Percentiles rank a stretch among this genome's conserved stretches.
phyloP scores from a whole-genome alignment of 164 flowering plant species.

The Tetrastigma voinierianum region DNA sequence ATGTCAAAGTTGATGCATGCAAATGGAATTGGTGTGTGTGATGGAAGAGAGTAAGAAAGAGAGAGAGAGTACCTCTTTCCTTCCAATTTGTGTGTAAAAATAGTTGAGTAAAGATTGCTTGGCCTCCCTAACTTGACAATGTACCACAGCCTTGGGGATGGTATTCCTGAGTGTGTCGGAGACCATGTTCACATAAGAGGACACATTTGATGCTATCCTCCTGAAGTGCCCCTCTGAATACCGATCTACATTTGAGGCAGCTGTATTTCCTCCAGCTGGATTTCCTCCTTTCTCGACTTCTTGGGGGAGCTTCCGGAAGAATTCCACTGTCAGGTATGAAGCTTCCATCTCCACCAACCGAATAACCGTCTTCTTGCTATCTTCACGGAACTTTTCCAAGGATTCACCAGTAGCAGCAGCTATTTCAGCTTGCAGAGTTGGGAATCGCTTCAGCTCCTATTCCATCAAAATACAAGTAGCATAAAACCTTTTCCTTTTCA shows the following conservation, averaged over 20 bases:
- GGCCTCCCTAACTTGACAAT: slow-evolving; percentile 73
- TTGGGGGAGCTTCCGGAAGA: slow-evolving; percentile 71
- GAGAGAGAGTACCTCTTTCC: slow-evolving; percentile 56
- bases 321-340: slow-evolving; percentile 63
- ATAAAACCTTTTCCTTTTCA: not conserved
- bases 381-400: slow-evolving; percentile 61
- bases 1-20: no score
- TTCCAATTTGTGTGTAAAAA: slow-evolving; percentile 67
- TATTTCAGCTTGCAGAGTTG: slow-evolving; percentile 52
- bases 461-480: not conserved
- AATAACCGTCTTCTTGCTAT: slow-evolving; percentile 51
- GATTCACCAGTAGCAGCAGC: slow-evolving; percentile 51
- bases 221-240: slow-evolving; percentile 62
- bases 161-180: slow-evolving; percentile 57
- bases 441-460: slow-evolving; percentile 62
- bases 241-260: slow-evolving; percentile 36
- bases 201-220: slow-evolving; percentile 68
- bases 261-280: slow-evolving; percentile 19
- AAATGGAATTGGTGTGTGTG: no score
- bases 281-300: slow-evolving; percentile 52
- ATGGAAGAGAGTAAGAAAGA: not conserved
- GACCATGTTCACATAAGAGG: slow-evolving; percentile 61
- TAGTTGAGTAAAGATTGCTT: slow-evolving; percentile 47
- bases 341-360: slow-evolving; percentile 70
- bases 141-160: slow-evolving; percentile 71